These are phyloP conservation scores for Linnemannia schmuckeri DNA, from an alignment of 192 early-diverging fungal species.

Conservation along the genomic window DNA sequence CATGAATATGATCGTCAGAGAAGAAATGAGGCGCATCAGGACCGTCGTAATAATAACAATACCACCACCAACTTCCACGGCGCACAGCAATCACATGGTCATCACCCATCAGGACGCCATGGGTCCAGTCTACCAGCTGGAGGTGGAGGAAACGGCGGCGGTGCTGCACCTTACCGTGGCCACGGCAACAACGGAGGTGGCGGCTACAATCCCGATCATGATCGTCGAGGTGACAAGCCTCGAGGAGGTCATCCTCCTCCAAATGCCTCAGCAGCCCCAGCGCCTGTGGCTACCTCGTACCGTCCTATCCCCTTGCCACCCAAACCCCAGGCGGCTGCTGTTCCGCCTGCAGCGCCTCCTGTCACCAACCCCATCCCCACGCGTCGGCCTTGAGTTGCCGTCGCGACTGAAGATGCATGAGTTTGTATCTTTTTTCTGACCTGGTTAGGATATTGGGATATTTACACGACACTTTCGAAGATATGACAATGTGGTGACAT, in stretches of 20 bases:
- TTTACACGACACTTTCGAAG: too few relatives aligned
- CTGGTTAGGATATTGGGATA: too few relatives aligned
- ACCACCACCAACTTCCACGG: constrained; percentile 24
- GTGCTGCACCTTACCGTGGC: neutral
- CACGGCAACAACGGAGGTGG: neutral
- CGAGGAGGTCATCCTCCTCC: constrained; percentile 16
- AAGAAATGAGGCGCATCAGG: constrained; percentile 53
- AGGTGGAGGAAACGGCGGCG: constrained; percentile 13
- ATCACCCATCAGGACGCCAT: constrained; percentile 23
- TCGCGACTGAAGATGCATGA: neutral
- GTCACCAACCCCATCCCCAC: neutral
- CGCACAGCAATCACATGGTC: constrained; percentile 12
- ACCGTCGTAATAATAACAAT: constrained; percentile 27
- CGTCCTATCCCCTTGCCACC: constrained; percentile 47
- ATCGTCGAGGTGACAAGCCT: constrained; percentile 42
- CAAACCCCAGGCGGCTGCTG: constrained; percentile 29
- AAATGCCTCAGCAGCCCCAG: neutral
- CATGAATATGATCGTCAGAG: constrained; percentile 81
- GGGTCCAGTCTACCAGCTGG: constrained; percentile 5
- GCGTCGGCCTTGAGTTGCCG: neutral
- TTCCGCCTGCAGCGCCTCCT: constrained; percentile 26
- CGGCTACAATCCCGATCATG: constrained; percentile 23
- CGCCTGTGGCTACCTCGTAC: constrained; percentile 12
- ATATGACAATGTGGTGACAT: too few relatives aligned
- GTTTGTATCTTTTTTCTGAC: neutral